Percentiles rank a stretch among this genome's conserved stretches.
Conservation (phyloP, 2,329 filamentous ascomycete genomes). For the Podosphaera fusca region DNA sequence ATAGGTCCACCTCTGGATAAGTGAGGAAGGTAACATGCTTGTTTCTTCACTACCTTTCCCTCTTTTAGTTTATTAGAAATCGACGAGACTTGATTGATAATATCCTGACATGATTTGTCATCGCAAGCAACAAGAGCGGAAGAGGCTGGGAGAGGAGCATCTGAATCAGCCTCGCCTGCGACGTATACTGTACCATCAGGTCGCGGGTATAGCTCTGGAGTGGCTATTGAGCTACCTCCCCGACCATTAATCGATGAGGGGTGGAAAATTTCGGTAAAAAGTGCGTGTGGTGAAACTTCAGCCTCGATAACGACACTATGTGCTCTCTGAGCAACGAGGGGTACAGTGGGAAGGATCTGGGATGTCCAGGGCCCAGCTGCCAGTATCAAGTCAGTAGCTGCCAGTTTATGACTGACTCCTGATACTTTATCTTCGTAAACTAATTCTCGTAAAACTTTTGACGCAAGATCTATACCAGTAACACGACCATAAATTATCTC, state of each 20-base stretch:
- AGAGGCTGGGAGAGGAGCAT: slow-evolving; percentile 50
- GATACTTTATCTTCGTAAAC: slow-evolving; percentile 33
- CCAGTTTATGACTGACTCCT: slow-evolving; percentile 23
- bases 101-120: slow-evolving; percentile 55
- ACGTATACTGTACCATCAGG: slow-evolving; percentile 81
- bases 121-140: slow-evolving; percentile 59
- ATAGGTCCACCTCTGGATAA: slow-evolving; percentile 33
- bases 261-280: slow-evolving; percentile 71
- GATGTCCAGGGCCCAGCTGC: slow-evolving; percentile 38
- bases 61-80: slow-evolving; percentile 43
- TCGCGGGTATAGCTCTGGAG: slow-evolving; percentile 83
- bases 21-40: slow-evolving; percentile 77
- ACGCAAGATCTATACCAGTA: slow-evolving; percentile 36
- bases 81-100: slow-evolving; percentile 52
- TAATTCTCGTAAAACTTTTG: slow-evolving; percentile 45
- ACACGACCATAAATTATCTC: slow-evolving; percentile 47
- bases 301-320: slow-evolving; percentile 43
- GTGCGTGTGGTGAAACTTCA: slow-evolving; percentile 46
- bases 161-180: slow-evolving; percentile 66
- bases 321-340: slow-evolving; percentile 34
- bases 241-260: slow-evolving; percentile 31
- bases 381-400: slow-evolving; percentile 23
- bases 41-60: slow-evolving; percentile 46
- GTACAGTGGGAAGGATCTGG: slow-evolving; percentile 30
- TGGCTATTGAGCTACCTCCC: slow-evolving; percentile 37